phyloP scores from a whole-genome alignment of 768 basidiomycete genomes.

The Suillus tomentosus region DNA sequence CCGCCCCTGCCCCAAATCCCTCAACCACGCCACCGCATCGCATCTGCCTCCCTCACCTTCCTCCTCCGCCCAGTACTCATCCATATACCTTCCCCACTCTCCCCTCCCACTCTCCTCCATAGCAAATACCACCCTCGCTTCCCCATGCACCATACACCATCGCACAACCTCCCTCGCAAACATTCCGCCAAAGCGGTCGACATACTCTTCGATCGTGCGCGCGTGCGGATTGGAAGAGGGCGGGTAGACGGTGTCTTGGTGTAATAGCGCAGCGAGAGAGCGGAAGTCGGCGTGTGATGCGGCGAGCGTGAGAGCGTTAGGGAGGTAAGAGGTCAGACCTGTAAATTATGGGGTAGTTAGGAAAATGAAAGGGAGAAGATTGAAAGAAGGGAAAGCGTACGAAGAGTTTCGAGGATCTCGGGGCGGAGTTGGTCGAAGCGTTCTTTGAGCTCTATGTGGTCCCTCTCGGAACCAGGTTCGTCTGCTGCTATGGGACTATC shows the following conservation, averaged over 20 bases:
- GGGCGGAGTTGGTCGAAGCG: conserved; percentile 74
- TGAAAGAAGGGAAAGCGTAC: conserved; percentile 44
- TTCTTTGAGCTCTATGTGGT: conserved; percentile 60
- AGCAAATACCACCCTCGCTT: conserved; percentile 79
- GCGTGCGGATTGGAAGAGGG: conserved; percentile 66
- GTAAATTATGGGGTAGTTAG: conserved; percentile 2
- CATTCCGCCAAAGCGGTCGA: conserved; percentile 75
- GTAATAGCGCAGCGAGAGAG: conserved; percentile 82
- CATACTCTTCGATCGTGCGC: conserved; percentile 65
- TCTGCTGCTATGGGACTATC: conserved; percentile 48
- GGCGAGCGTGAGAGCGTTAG: conserved; percentile 78
- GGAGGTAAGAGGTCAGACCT: conserved; percentile 70
- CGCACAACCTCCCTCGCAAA: conserved; percentile 90
- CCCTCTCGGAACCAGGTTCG: conserved; percentile 52
- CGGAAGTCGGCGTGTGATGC: conserved; percentile 87
- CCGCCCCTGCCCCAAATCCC: conserved; percentile 72
- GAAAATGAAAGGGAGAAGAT: conserved; percentile 7
- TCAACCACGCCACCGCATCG: conserved; percentile 80
- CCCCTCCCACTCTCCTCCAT: conserved; percentile 49
- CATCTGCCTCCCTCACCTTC: conserved; percentile 46
- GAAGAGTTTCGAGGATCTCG: conserved; percentile 75
- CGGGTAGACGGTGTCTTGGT: conserved; percentile 63
- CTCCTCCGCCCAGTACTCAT: conserved; percentile 59
- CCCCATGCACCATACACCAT: conserved; percentile 92
- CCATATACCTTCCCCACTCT: conserved; percentile 60